Conservation (phyloP, 495 filamentous ascomycete species). For the Tuber calosporum region DNA sequence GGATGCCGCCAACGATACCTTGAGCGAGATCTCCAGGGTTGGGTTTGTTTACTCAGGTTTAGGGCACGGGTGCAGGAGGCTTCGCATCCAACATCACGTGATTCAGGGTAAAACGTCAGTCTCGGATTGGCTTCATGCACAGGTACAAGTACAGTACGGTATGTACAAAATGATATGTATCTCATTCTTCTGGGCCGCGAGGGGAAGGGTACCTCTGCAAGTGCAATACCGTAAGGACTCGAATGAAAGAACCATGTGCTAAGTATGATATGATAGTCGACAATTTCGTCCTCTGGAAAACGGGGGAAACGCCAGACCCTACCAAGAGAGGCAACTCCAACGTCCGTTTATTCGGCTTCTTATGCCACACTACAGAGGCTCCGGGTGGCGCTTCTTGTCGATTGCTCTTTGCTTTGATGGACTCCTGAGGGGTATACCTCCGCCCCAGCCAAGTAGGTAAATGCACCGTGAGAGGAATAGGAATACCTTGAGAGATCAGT, state of each 20-base stretch:
- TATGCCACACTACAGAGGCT: background rate
- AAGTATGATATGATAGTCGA: no score
- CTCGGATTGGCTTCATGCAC: background rate
- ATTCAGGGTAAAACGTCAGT: background rate
- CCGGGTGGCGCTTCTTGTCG: background rate
- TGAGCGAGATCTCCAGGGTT: background rate
- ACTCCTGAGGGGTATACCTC: slow-evolving; percentile 21
- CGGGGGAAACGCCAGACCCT: no score
- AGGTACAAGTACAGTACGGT: background rate
- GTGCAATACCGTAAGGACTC: background rate
- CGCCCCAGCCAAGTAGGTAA: slow-evolving; percentile 39
- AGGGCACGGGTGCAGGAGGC: background rate
- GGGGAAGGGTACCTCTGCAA: background rate
- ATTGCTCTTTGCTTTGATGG: background rate
- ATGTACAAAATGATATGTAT: background rate
- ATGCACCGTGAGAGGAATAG: slow-evolving; percentile 5
- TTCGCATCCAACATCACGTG: background rate
- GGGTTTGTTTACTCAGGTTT: background rate
- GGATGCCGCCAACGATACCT: background rate
- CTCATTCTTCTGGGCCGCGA: background rate
- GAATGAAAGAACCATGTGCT: no score
- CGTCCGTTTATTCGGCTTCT: no score
- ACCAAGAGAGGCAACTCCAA: no score
- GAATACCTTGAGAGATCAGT: slow-evolving; percentile 19
- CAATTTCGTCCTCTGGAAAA: no score